Percentiles rank a stretch among this genome's conserved stretches.
Conservation (phyloP, 225 moss, liverwort and hornwort species). For the Neckera pumila region DNA sequence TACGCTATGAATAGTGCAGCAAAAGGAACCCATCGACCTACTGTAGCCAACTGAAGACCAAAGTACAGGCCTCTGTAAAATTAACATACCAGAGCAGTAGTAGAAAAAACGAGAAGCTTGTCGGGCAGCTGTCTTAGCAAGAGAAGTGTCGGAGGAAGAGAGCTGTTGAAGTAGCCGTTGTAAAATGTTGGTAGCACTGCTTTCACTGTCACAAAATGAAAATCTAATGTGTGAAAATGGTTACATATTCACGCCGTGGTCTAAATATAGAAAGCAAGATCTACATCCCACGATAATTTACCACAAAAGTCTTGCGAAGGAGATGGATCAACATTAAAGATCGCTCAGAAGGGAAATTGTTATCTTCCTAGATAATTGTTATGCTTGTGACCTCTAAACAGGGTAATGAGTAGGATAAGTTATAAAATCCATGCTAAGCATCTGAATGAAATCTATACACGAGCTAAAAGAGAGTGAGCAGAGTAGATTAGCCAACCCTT, state of each 20-base stretch:
- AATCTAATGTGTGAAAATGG: neutral
- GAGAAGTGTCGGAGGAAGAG: constrained; percentile 62
- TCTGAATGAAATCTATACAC: neutral
- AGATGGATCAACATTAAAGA: neutral
- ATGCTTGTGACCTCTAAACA: neutral
- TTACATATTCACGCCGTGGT: neutral
- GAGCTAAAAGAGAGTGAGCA: neutral
- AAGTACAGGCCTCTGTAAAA: neutral
- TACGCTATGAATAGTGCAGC: neutral
- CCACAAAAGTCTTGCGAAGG: neutral
- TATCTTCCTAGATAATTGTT: neutral
- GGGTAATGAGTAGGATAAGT: neutral
- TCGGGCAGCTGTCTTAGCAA: constrained; percentile 81
- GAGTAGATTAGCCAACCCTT: neutral
- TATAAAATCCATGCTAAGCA: neutral
- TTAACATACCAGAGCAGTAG: constrained; percentile 65
- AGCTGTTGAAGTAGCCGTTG: constrained; percentile 72
- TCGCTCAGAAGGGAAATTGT: neutral
- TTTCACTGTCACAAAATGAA: constrained; percentile 51
- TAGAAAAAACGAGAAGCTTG: constrained; percentile 79
- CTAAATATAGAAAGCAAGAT: neutral
- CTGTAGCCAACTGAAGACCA: neutral
- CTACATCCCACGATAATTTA: neutral
- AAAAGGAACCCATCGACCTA: neutral
- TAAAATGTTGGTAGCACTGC: constrained; percentile 69